Evolutionary conservation across 2,329 filamentous ascomycete species (phyloP).

Genomic region (Arthrobotrys entomopaga): DNA sequence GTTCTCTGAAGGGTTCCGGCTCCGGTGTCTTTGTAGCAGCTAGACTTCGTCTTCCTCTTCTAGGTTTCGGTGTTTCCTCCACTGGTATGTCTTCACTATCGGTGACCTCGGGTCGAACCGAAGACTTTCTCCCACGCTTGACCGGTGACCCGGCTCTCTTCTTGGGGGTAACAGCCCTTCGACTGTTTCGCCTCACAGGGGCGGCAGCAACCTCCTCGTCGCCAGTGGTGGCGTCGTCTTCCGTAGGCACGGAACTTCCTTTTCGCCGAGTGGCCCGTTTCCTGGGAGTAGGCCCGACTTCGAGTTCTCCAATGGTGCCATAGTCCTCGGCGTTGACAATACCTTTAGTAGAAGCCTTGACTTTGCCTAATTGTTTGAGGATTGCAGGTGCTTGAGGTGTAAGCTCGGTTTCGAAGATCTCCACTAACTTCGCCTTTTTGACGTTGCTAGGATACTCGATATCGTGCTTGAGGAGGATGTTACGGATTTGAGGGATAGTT

Average conservation of each 20-base stretch:
- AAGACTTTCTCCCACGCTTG: slow-evolving; percentile 50
- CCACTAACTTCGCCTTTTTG: slow-evolving; percentile 88
- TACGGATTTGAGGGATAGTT: slow-evolving; percentile 87
- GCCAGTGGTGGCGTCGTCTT: slow-evolving; percentile 66
- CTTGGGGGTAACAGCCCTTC: slow-evolving; percentile 58
- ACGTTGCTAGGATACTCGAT: slow-evolving; percentile 81
- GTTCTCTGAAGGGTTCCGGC: slow-evolving; percentile 44
- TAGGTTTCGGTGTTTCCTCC: slow-evolving; percentile 41
- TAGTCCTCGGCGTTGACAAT: slow-evolving; percentile 73
- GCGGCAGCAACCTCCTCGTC: slow-evolving; percentile 37
- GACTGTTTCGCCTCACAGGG: slow-evolving; percentile 21
- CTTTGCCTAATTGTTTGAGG: slow-evolving; percentile 77
- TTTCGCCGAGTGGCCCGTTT: slow-evolving; percentile 67
- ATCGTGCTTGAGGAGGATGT: slow-evolving; percentile 89
- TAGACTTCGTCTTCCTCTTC: slow-evolving; percentile 30
- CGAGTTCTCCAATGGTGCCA: slow-evolving; percentile 60
- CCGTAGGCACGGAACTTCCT: slow-evolving; percentile 71
- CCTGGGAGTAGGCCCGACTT: slow-evolving; percentile 55
- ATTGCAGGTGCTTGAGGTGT: slow-evolving; percentile 81
- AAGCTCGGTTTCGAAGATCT: slow-evolving; percentile 82
- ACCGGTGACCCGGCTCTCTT: slow-evolving; percentile 46
- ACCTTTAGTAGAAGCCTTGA: slow-evolving; percentile 85
- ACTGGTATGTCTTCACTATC: slow-evolving; percentile 37
- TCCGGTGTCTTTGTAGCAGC: slow-evolving; percentile 60
- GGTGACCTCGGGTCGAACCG: slow-evolving; percentile 32